A percentile compares a stretch with the other conserved stretches of the same genome.
Evolutionary conservation across 768 basidiomycete genomes (phyloP).

Genomic region (Lentinus brumalis): DNA sequence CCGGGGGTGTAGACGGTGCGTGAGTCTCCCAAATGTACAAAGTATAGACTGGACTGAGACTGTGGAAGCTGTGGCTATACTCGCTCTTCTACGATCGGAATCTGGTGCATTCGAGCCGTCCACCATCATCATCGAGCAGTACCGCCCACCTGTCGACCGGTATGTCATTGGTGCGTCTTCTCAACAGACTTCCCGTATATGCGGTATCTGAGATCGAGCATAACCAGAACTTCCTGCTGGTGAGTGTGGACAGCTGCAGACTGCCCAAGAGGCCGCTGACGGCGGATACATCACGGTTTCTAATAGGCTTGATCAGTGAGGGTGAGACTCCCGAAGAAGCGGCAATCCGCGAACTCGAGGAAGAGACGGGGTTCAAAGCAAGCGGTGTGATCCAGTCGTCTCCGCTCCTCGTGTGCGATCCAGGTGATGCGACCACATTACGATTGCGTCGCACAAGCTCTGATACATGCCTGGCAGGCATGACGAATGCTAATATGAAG

Average conservation of each 20-base stretch:
- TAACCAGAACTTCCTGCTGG: conserved; percentile 59
- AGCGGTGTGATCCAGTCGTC: conserved; percentile 62
- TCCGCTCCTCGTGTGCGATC: conserved; percentile 66
- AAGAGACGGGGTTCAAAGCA: conserved; percentile 90
- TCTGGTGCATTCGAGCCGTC: conserved; percentile 70
- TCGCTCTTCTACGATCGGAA: conserved; percentile 79
- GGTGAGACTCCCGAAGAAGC: conserved; percentile 79
- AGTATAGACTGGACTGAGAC: background rate
- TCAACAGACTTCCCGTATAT: background rate
- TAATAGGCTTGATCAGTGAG: conserved; percentile 78
- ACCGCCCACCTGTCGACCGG: conserved; percentile 82
- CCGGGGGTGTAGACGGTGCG: conserved; percentile 80
- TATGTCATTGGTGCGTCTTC: conserved; percentile 61
- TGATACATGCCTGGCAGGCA: conserved; percentile 51
- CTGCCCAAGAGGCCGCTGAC: conserved; percentile 8
- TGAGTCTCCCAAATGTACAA: background rate
- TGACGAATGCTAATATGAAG: conserved; percentile 94
- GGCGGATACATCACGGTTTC: background rate
- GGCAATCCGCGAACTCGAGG: conserved; percentile 86
- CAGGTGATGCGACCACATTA: conserved; percentile 49
- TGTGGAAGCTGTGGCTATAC: conserved; percentile 74
- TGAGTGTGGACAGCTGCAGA: conserved; percentile 17
- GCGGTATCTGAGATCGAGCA: background rate
- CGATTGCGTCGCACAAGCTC: background rate
- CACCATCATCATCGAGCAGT: conserved; percentile 89